Evolutionary conservation across 2,329 filamentous ascomycete genomes (phyloP).

Genomic region (Allantophomopsis cytisporea): DNA sequence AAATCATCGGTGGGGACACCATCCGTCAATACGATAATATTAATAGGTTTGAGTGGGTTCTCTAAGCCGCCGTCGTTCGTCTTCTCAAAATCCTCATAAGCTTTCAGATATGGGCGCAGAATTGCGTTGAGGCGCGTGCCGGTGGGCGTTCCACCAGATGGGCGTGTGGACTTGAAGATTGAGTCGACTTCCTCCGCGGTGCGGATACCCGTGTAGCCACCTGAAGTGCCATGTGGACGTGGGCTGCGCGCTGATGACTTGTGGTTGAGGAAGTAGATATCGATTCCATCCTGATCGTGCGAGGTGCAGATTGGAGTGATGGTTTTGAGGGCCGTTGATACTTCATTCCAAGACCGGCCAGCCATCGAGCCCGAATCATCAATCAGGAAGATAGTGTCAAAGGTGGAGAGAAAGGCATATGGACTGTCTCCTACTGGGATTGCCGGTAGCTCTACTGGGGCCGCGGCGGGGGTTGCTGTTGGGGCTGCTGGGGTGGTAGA

Average conservation of each 20-base stretch:
- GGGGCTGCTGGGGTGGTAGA: conserved; percentile 1
- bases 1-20: conserved; percentile 71
- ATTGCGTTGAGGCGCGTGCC: conserved; percentile 60
- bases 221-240: conserved; percentile 19
- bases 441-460: conserved; percentile 24
- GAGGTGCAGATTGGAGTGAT: conserved; percentile 74
- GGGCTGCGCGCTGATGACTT: conserved; percentile 23
- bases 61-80: conserved; percentile 26
- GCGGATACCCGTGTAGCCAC: conserved; percentile 52
- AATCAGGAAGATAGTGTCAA: conserved; percentile 83
- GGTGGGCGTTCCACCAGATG: conserved; percentile 58
- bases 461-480: not conserved
- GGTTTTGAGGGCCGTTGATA: conserved; percentile 49
- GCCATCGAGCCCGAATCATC: conserved; percentile 88
- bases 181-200: conserved; percentile 40
- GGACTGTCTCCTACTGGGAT: conserved; percentile 39
- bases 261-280: conserved; percentile 84
- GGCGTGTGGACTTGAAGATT: conserved; percentile 58
- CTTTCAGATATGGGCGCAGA: conserved; percentile 54
- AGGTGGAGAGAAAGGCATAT: conserved; percentile 63
- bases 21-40: conserved; percentile 89
- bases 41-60: conserved; percentile 50
- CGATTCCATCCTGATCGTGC: conserved; percentile 74
- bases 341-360: conserved; percentile 64
- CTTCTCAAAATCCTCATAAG: conserved; percentile 27